These are phyloP conservation scores for Elaeagnus macrophylla DNA, from an alignment of 306 rosid species.

Conservation along the genomic window DNA sequence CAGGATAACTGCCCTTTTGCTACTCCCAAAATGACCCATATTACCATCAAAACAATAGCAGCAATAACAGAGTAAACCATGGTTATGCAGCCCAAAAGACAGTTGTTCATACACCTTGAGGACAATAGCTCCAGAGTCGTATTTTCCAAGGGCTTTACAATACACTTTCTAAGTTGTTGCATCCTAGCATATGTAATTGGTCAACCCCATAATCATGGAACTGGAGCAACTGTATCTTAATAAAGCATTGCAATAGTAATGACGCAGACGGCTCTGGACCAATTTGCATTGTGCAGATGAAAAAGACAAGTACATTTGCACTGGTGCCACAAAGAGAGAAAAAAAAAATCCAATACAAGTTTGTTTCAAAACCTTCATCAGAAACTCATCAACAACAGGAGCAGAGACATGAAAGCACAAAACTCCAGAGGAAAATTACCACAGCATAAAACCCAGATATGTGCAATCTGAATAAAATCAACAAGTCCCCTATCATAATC, in stretches of 20 bases:
- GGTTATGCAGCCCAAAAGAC: not conserved
- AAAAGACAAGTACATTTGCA: conserved; percentile 17
- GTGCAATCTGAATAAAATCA: conserved; percentile 5
- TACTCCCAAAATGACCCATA: conserved; percentile 27
- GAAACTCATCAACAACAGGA: conserved; percentile 19
- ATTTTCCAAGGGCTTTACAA: conserved; percentile 25
- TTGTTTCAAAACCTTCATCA: conserved; percentile 10
- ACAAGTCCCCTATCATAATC: not conserved
- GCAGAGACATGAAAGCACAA: conserved; percentile 12
- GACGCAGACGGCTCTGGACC: conserved; percentile 20
- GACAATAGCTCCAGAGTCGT: conserved; percentile 14
- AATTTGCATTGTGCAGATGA: conserved; percentile 22
- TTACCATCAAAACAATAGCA: conserved; percentile 10
- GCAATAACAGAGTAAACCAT: conserved; percentile 19
- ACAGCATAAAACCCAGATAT: conserved; percentile 12
- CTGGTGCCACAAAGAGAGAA: conserved; percentile 15
- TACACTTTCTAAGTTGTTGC: conserved; percentile 16
- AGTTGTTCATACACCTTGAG: conserved; percentile 13
- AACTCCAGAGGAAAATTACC: conserved; percentile 8
- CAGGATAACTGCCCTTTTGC: conserved; percentile 28
- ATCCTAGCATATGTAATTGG: conserved; percentile 16
- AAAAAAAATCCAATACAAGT: conserved; percentile 5
- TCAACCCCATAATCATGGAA: conserved; percentile 11
- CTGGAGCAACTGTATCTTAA: conserved; percentile 23
- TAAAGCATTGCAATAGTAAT: conserved; percentile 1